phyloP scores from a whole-genome alignment of 2,329 filamentous ascomycete species.

The Allantophomopsis lycopodina region DNA sequence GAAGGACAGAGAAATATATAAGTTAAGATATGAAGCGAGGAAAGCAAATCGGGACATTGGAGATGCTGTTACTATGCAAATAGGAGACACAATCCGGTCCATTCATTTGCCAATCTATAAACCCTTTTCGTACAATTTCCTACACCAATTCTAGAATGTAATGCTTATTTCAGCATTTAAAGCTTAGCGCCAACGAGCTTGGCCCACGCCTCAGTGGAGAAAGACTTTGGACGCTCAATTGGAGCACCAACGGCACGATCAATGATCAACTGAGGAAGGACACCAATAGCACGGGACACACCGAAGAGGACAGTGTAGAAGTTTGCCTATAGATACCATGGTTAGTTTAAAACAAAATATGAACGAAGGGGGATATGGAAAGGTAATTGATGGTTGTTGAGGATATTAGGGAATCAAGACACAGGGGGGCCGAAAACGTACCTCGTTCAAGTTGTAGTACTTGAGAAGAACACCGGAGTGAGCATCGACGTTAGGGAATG shows the following conservation, averaged over 20 bases:
- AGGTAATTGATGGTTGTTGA: too few relatives aligned
- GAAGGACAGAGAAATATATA: too few relatives aligned
- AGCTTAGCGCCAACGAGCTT: conserved; percentile 85
- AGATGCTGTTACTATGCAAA: too few relatives aligned
- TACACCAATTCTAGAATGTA: neutral
- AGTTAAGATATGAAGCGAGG: too few relatives aligned
- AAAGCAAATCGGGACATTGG: too few relatives aligned
- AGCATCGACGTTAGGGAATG: conserved; percentile 95
- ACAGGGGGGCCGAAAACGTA: too few relatives aligned
- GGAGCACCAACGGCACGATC: conserved; percentile 94
- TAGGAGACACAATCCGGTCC: too few relatives aligned
- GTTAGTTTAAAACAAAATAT: too few relatives aligned
- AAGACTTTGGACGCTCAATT: conserved; percentile 97
- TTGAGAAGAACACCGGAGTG: conserved; percentile 98
- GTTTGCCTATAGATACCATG: conserved; percentile 41
- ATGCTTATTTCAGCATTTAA: conserved; percentile 29
- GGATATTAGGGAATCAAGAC: too few relatives aligned
- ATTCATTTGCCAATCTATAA: neutral
- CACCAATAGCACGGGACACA: conserved; percentile 95
- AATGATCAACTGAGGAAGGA: conserved; percentile 98
- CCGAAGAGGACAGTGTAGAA: conserved; percentile 99
- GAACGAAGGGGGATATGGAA: too few relatives aligned
- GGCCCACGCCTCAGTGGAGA: conserved; percentile 93
- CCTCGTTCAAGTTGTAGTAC: conserved; percentile 96
- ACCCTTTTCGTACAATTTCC: neutral